phyloP scores from a whole-genome alignment of 1,284 basidiomycete genomes.

The Jaminaea rosea region DNA sequence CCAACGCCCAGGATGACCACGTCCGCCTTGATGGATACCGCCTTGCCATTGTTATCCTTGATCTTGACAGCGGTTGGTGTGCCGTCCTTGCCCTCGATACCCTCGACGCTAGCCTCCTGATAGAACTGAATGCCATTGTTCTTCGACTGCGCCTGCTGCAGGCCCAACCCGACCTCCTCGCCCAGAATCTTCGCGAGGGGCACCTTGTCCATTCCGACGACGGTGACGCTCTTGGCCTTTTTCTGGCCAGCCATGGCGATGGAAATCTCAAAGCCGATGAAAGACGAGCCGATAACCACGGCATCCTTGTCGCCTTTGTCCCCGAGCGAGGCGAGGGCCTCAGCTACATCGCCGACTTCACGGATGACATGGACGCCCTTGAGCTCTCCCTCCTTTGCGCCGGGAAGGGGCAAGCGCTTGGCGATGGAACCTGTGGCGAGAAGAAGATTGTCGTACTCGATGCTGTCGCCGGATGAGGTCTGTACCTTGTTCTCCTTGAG shows the following conservation, averaged over 20 bases:
- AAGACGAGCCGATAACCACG: conserved; percentile 79
- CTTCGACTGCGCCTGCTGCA: conserved; percentile 61
- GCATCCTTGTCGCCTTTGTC: conserved; percentile 55
- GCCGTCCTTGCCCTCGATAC: conserved; percentile 54
- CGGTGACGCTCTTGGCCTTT: conserved; percentile 62
- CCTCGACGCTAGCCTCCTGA: conserved; percentile 65
- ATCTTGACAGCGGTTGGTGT: conserved; percentile 55
- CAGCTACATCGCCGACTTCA: conserved; percentile 63
- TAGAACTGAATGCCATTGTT: conserved; percentile 71
- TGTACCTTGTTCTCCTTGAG: conserved; percentile 22
- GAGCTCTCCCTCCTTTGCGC: conserved; percentile 55
- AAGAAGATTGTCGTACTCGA: conserved; percentile 48
- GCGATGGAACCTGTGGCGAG: conserved; percentile 49
- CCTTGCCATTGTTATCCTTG: conserved; percentile 54
- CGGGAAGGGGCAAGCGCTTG: conserved; percentile 66
- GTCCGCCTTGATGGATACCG: conserved; percentile 60
- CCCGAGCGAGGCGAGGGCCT: conserved; percentile 61
- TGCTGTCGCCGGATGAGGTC: conserved; percentile 46
- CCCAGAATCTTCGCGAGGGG: conserved; percentile 78
- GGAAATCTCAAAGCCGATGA: conserved; percentile 89
- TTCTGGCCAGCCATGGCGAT: conserved; percentile 58
- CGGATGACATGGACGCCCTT: conserved; percentile 72
- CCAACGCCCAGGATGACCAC: conserved; percentile 82
- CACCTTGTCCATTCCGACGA: conserved; percentile 74
- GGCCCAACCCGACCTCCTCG: conserved; percentile 65